phyloP scores from a whole-genome alignment of 2,329 filamentous ascomycete genomes.

The Monosporascus sp. region DNA sequence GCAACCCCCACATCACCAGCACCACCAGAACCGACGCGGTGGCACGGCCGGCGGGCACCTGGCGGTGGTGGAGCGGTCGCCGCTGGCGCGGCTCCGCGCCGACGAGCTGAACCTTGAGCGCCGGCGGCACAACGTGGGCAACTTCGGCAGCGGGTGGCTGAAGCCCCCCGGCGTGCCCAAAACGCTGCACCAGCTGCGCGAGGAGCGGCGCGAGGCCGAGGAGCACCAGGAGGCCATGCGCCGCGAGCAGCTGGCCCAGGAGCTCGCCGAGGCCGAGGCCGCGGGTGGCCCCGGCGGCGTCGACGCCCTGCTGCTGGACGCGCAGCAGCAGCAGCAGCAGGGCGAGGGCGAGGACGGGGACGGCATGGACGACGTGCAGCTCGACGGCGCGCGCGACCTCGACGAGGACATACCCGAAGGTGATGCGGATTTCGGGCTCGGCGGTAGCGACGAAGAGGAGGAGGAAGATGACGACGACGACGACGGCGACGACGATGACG shows the following conservation, averaged over 20 bases:
- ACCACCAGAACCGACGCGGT: conserved; percentile 26
- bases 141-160: conserved; percentile 87
- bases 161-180: conserved; percentile 83
- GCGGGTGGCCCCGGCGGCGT: conserved; percentile 33
- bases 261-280: conserved; percentile 65
- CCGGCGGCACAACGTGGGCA: conserved; percentile 74
- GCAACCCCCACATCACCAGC: conserved; percentile 16
- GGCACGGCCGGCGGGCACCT: conserved; percentile 29
- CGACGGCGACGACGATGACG: conserved; percentile 28
- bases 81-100: conserved; percentile 62
- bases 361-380: conserved; percentile 50
- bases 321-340: conserved; percentile 38
- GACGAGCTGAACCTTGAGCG: conserved; percentile 75
- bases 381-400: conserved; percentile 54
- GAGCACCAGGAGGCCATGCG: conserved; percentile 74
- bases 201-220: conserved; percentile 82
- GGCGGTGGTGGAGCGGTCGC: conserved; percentile 45
- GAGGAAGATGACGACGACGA: conserved; percentile 31
- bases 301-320: conserved; percentile 18
- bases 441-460: conserved; percentile 34
- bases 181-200: conserved; percentile 82
- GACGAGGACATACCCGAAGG: conserved; percentile 71
- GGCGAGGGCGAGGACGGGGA: conserved; percentile 40
- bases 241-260: conserved; percentile 64
- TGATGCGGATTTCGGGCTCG: conserved; percentile 49